Percentiles rank a stretch among this genome's conserved stretches.
These are phyloP conservation scores for Cyberlindnera bimundalis DNA, from an alignment of 805 yeast genomes.

Conservation along the genomic window DNA sequence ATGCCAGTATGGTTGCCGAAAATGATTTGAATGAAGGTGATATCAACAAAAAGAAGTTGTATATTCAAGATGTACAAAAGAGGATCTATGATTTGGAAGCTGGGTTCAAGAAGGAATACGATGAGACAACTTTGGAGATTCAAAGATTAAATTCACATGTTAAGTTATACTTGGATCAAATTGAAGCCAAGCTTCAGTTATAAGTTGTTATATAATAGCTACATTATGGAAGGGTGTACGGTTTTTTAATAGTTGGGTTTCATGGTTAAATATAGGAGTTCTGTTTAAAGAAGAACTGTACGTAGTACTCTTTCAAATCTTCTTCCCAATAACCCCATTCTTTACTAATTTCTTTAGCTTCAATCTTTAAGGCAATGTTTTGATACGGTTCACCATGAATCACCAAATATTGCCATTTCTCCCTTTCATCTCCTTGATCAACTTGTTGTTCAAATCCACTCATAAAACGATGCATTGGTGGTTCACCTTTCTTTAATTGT, in stretches of 20 bases:
- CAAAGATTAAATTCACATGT: slow-evolving; percentile 27
- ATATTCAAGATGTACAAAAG: slow-evolving; percentile 37
- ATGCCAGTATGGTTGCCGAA: slow-evolving; percentile 36
- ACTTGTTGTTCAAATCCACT: slow-evolving; percentile 65
- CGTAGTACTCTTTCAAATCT: slow-evolving; percentile 62
- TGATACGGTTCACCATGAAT: slow-evolving; percentile 91
- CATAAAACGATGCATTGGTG: slow-evolving; percentile 73
- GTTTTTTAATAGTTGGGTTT: too few species aligned
- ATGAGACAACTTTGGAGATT: slow-evolving; percentile 33
- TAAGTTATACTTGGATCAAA: slow-evolving; percentile 25
- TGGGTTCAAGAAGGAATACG: slow-evolving; percentile 38
- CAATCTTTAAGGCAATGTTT: slow-evolving; percentile 71
- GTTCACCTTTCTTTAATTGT: slow-evolving; percentile 39
- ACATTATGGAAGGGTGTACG: too few species aligned
- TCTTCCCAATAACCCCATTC: slow-evolving; percentile 73
- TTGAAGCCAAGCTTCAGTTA: slow-evolving; percentile 22
- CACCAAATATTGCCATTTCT: slow-evolving; percentile 64
- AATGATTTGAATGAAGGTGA: slow-evolving; percentile 37
- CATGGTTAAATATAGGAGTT: neutral
- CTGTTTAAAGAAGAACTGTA: slow-evolving; percentile 61
- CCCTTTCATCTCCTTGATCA: slow-evolving; percentile 42
- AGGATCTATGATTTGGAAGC: slow-evolving; percentile 31
- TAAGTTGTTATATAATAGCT: too few species aligned
- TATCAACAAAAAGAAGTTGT: slow-evolving; percentile 33
- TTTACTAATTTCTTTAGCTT: slow-evolving; percentile 45